Percentiles rank a stretch among this genome's conserved stretches.
These are phyloP conservation scores for Ceratocystis lukuohia DNA, from an alignment of 2,329 filamentous ascomycete species.

Conservation along the genomic window DNA sequence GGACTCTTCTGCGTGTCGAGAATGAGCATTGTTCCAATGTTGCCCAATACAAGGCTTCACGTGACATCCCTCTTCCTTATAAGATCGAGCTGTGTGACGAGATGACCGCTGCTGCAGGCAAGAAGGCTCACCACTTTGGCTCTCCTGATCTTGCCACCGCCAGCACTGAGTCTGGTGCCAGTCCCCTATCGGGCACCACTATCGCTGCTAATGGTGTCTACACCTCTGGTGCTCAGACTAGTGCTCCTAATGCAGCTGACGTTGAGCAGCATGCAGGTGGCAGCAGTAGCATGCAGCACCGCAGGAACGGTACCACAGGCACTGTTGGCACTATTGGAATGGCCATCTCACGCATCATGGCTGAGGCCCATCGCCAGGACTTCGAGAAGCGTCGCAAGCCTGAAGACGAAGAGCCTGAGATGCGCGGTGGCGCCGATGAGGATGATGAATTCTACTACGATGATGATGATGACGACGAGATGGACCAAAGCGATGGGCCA, in stretches of 20 bases:
- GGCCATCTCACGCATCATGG: conserved; percentile 51
- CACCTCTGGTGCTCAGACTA: background rate
- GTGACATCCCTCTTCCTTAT: conserved; percentile 80
- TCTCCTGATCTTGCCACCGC: conserved; percentile 1
- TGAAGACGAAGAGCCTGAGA: conserved; percentile 18
- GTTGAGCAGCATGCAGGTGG: conserved; percentile 20
- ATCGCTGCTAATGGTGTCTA: background rate
- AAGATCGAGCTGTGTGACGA: conserved; percentile 33
- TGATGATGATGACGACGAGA: conserved; percentile 25
- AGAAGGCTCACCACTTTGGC: background rate
- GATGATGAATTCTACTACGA: conserved; percentile 21
- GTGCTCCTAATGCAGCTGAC: background rate
- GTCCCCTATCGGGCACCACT: background rate
- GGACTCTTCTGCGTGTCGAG: conserved; percentile 87
- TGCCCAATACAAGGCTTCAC: conserved; percentile 71
- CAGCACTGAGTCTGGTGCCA: background rate
- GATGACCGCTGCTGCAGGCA: conserved; percentile 7
- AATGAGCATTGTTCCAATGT: conserved; percentile 97
- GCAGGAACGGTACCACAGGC: conserved; percentile 22
- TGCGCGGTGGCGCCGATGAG: conserved; percentile 22
- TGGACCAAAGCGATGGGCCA: conserved; percentile 10
- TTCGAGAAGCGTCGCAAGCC: conserved; percentile 63
- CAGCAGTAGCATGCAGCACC: conserved; percentile 19
- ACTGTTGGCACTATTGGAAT: conserved; percentile 22
- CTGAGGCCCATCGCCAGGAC: conserved; percentile 76